Evolutionary conservation across 2,329 filamentous ascomycete species (phyloP), one percentile per base, ranked within the genome.

Genomic region (Aschersonia sp.): DNA sequence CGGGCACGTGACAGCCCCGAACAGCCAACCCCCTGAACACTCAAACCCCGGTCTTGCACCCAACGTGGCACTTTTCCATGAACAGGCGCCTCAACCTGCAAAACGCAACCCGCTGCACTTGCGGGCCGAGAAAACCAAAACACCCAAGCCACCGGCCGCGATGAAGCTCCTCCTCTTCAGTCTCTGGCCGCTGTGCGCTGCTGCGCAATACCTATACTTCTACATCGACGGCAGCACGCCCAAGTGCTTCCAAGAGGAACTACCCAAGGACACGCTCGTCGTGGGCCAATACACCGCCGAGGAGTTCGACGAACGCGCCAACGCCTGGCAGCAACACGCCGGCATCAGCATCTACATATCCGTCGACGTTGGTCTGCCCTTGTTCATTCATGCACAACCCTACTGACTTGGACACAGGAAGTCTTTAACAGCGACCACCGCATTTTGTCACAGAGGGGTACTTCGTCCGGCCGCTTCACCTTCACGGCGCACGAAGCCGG

Each of bases 181-280:
- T 12, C 66, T 87, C 55, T 72, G 88, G 60, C 73, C 83, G 52
- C 72, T 89, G 65, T 69, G 70, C 65, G 68, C 74, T 49, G 69
- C 75, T 51, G 80, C 84, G 52, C 84, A 89, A 63, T 89, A 89
- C 49, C 78, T 98, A 50, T 91, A 94, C 80, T 94, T 98, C 75
- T 97, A 85, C 73, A 82, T 97, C 65, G 89, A 97, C 64, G 86
- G 85, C 59, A 77, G 78, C 45, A 72, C 78, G 54, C 84, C 87
- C 56, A 96, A 94, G 71, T 98, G 92, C 71, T 98, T 98, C 80
- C 94, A 85, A 70, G 92, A 98, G 72, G 91, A 97, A 68, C 78
- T 98, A 51, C 89, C 92, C 55, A 96, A 97, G 74, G 91, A 95
- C 66, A 97, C 92, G 10, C 72, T 98, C 50, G 91, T 98, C 48